phyloP scores from a whole-genome alignment of 371 early-diverging fungal genomes.

The Mortierella sp. region DNA sequence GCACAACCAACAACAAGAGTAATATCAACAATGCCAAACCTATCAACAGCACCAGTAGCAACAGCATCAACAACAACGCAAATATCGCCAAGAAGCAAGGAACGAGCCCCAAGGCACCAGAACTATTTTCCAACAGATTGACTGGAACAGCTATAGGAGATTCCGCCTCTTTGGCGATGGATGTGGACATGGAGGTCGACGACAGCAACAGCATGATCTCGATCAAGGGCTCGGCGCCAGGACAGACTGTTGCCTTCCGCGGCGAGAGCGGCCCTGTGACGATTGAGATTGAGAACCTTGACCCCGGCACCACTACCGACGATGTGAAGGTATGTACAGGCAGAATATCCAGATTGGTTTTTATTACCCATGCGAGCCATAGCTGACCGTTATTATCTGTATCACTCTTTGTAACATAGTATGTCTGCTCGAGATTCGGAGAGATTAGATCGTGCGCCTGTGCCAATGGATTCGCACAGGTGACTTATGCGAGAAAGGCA shows the following conservation, averaged over 20 bases:
- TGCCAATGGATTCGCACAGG: constrained; percentile 46
- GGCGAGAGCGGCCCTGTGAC: constrained; percentile 64
- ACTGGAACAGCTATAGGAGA: background rate
- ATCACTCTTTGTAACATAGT: constrained; percentile 5
- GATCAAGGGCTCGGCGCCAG: constrained; percentile 49
- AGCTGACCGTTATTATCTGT: background rate
- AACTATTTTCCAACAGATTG: background rate
- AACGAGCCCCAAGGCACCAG: constrained; percentile 9
- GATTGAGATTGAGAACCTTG: constrained; percentile 68
- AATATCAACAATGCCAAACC: background rate
- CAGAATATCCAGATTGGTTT: background rate
- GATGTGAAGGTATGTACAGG: constrained; percentile 66
- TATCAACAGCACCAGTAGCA: constrained; percentile 6
- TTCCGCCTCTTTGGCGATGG: constrained; percentile 11
- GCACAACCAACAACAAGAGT: background rate
- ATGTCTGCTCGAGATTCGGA: constrained; percentile 54
- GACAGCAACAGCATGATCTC: constrained; percentile 11
- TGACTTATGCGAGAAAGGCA: constrained; percentile 48
- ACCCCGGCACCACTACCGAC: constrained; percentile 67
- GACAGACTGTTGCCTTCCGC: constrained; percentile 37
- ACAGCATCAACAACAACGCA: background rate
- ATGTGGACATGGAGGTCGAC: constrained; percentile 43
- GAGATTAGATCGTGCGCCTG: constrained; percentile 51
- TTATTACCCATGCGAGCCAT: background rate
- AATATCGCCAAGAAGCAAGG: constrained; percentile 4